Base-by-base conservation (phyloP, 2,329 filamentous ascomycete genomes). In the Xylariaceae sp. region DNA sequence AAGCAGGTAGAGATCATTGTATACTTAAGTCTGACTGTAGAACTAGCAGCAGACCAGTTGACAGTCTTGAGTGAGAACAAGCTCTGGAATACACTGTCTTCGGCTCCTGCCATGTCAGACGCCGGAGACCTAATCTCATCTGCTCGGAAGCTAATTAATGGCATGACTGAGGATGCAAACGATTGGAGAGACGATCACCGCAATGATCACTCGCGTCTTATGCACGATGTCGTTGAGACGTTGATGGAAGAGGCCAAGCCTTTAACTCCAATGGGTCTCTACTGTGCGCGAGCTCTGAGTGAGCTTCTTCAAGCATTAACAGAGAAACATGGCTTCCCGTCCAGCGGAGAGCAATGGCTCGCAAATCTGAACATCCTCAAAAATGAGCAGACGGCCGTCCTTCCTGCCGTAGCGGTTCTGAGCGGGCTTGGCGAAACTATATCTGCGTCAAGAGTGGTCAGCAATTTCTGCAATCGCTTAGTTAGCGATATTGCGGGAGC, bases 401-500 rank as follows among this genome's bases (percentile, higher is more conserved):
- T 87, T 0, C 73, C 77, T 0, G 78, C 80, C 0, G 70, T 78
- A 2, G 83, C 81, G 0, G 69, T 85, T 2, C 65, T 87, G 2
- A 66, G 73, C 0, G 84, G 83, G 0, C 74, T 86, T 23, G 79
- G 80, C 2, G 79, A 84, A 62, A 70, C 74, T 1, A 70, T 83
- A 6, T 74, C 75, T 3, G 69, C 75, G 0, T 84, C 81, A 0
- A 82, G 78, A 59, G 56, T 71, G 1, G 70, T 82, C 20, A 81
- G 73, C 52, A 85, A 75, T 48, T 77, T 88, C 41, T 82, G 80
- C 67, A 87, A 87, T 64, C 78, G 81, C 12, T 74, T 88, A 0
- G 74, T 87, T 29, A 87, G 84, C 61, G 83, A 88, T 57, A 65
- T 86, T n/a, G 78, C 82, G 0, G 82, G 79, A 6, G 76, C 80